Base-by-base conservation (phyloP, 169 alveolate genomes). In the Babesia bovis region DNA sequence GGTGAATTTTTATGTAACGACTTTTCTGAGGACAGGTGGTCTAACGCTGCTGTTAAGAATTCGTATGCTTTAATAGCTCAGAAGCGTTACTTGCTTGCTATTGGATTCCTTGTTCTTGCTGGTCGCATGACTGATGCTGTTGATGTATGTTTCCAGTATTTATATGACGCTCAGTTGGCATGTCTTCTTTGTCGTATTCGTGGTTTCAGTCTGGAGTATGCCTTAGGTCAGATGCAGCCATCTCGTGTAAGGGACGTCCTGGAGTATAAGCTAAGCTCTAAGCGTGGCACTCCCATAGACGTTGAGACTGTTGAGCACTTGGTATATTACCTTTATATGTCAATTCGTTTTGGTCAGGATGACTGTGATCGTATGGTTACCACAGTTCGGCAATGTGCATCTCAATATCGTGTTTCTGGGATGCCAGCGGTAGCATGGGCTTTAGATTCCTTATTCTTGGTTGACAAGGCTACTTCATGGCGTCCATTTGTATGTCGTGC, bases 31-130 rank as follows among this genome's bases (percentile, higher is more conserved):
- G 82, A 69, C 33, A 26, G 61, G 25, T 65, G 81, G 79, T 70
- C 36, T 23, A 50, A 69, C 15, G 81, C 66, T 12, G 74, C 84
- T n/a, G 68, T 70, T 10, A 81, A 81, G 55, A 81, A 81, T 40
- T 77, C 88, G 1, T 81, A 57, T 36, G 84, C 84, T 32, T 74
- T 71, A 2, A 81, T 81, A 9, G 65, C 74, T 10, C 68, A 81
- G 51, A 61, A 73, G 35, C 58, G 88, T 23, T 81, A 81, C 36
- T 44, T 70, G 42, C 45, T 81, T 15, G 72, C 88, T 19, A 52
- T 69, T 7, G 88, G 79, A 25, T 66, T 81, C 72, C 41, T 81
- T 13, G 42, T 70, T 10, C 38, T 81, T 26, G 84, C 85, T 26
- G 75, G 61, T 41, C 26, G 50, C 28, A 35, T 69, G 32, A 33